Percentiles rank a stretch among this genome's conserved stretches.
phyloP scores from a whole-genome alignment of 768 basidiomycete species.

The Boletus sp. region DNA sequence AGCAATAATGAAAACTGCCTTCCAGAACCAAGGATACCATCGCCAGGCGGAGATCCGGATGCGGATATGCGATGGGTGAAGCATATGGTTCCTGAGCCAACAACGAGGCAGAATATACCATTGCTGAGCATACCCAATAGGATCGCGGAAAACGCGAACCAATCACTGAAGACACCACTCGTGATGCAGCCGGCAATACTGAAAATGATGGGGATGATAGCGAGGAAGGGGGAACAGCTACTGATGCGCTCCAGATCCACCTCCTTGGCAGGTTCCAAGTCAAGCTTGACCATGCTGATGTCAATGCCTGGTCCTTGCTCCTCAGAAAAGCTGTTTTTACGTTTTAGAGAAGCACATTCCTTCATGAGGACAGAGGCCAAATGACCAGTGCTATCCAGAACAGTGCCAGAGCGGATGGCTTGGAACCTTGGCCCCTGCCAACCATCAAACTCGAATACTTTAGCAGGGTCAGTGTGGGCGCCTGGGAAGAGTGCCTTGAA shows the following conservation, averaged over 20 bases:
- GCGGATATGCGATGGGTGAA: constrained; percentile 11
- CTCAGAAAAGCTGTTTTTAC: neutral
- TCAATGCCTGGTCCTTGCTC: neutral
- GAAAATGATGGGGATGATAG: constrained; percentile 13
- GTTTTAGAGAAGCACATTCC: neutral
- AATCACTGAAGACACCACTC: constrained; percentile 19
- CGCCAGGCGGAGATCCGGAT: constrained; percentile 12
- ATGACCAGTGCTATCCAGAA: constrained; percentile 6
- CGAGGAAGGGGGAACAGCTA: neutral
- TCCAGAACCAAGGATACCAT: constrained; percentile 9
- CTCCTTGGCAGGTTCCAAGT: neutral
- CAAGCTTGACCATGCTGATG: neutral
- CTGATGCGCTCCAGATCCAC: neutral
- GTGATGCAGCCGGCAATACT: constrained; percentile 16
- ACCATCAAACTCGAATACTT: neutral
- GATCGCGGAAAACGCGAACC: constrained; percentile 24
- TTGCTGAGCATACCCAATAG: constrained; percentile 25
- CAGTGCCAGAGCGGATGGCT: neutral
- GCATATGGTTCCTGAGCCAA: constrained; percentile 18
- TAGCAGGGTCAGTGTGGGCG: constrained; percentile 9
- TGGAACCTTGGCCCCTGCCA: constrained; percentile 2
- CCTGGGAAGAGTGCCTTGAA: constrained; percentile 7
- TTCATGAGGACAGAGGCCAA: constrained; percentile 2
- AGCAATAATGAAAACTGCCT: neutral
- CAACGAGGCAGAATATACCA: constrained; percentile 20